These are phyloP conservation scores for Bryoglossum gracile DNA, from an alignment of 495 filamentous ascomycete genomes.

Conservation along the genomic window DNA sequence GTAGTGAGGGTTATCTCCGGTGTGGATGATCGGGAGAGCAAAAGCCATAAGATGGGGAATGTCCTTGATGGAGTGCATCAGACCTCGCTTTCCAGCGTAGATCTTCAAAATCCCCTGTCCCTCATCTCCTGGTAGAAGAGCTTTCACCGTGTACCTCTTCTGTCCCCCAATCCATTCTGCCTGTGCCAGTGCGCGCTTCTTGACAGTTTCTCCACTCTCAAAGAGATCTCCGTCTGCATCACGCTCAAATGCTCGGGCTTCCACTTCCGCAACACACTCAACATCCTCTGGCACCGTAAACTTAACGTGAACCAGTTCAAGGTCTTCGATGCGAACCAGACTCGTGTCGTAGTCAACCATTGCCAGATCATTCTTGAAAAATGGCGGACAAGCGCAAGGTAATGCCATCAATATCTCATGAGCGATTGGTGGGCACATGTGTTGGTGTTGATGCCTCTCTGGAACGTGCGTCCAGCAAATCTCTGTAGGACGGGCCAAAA, in stretches of 20 bases:
- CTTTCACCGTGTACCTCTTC: slow-evolving; percentile 91
- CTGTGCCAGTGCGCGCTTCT: slow-evolving; percentile 81
- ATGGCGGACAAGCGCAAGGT: slow-evolving; percentile 77
- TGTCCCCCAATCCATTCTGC: slow-evolving; percentile 81
- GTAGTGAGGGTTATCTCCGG: slow-evolving; percentile 85
- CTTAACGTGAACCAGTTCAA: slow-evolving; percentile 87
- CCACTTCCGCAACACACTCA: slow-evolving; percentile 89
- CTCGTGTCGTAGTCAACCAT: slow-evolving; percentile 91
- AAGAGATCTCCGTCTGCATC: slow-evolving; percentile 89
- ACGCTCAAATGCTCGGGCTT: slow-evolving; percentile 67
- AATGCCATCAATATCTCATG: slow-evolving; percentile 78
- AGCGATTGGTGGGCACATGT: slow-evolving; percentile 81
- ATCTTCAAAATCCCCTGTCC: slow-evolving; percentile 85
- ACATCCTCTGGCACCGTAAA: slow-evolving; percentile 81
- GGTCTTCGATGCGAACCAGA: slow-evolving; percentile 72
- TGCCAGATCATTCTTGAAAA: slow-evolving; percentile 71
- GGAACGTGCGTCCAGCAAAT: slow-evolving; percentile 94
- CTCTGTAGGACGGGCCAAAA: slow-evolving; percentile 77
- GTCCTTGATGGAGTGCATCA: slow-evolving; percentile 93
- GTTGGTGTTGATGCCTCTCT: slow-evolving; percentile 75
- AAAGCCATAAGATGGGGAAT: slow-evolving; percentile 89
- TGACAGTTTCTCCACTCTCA: slow-evolving; percentile 81
- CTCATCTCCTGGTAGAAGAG: slow-evolving; percentile 81
- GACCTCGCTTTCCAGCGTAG: slow-evolving; percentile 85
- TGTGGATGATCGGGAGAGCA: slow-evolving; percentile 84